These are phyloP conservation scores for Telopea speciosissima DNA, from an alignment of 177 flowering plant genomes.

Conservation along the genomic window DNA sequence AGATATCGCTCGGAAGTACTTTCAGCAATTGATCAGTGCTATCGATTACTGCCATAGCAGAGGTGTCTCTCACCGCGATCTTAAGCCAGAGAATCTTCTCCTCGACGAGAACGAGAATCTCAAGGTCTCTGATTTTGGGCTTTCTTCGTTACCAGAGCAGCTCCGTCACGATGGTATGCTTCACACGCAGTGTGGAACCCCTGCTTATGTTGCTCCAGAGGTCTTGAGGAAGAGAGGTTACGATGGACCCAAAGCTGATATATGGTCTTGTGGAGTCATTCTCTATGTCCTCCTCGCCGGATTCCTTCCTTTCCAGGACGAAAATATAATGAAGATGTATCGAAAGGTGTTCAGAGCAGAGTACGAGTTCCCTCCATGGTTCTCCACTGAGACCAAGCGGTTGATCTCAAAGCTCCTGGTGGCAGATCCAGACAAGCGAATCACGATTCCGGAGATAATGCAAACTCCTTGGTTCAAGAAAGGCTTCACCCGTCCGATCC, in stretches of 20 bases:
- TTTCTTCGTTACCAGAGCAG: slow-evolving; percentile 73
- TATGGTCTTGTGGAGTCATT: slow-evolving; percentile 93
- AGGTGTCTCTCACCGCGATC: slow-evolving; percentile 76
- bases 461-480: slow-evolving; percentile 54
- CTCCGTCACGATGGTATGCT: slow-evolving; percentile 53
- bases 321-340: slow-evolving; percentile 69
- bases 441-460: slow-evolving; percentile 52
- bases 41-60: slow-evolving; percentile 79
- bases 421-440: slow-evolving; percentile 44
- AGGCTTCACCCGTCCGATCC: slow-evolving; percentile 26
- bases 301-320: slow-evolving; percentile 70
- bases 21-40: slow-evolving; percentile 68
- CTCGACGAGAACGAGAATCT: slow-evolving; percentile 60
- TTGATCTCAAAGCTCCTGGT: slow-evolving; percentile 51
- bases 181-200: slow-evolving; percentile 87
- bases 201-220: slow-evolving; percentile 87
- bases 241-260: slow-evolving; percentile 75
- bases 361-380: slow-evolving; percentile 62
- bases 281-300: slow-evolving; percentile 69
- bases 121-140: slow-evolving; percentile 74
- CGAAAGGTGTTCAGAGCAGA: slow-evolving; percentile 55
- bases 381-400: slow-evolving; percentile 51
- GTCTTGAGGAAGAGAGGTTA: slow-evolving; percentile 63
- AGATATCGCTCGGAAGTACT: slow-evolving; percentile 48
- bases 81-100: slow-evolving; percentile 77